Conservation (phyloP, 345 rosid genomes). For the Populus alba region DNA sequence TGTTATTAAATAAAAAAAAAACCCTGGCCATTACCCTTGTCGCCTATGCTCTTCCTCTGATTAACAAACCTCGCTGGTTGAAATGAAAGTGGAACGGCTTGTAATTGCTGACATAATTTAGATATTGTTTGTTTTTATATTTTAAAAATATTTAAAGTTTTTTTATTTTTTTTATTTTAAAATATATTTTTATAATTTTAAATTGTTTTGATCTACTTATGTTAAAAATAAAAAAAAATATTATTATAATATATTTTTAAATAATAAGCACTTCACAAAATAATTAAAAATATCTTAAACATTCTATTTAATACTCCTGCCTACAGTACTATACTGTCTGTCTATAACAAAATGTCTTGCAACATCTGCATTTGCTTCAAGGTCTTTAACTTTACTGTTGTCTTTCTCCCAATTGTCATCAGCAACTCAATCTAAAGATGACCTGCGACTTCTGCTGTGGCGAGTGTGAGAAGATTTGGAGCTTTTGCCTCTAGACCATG, state of each 20-base stretch:
- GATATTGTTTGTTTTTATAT: too few species aligned
- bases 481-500: slow-evolving; percentile 44
- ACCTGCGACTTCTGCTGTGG: slow-evolving; percentile 58
- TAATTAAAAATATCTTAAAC: slow-evolving; percentile 42
- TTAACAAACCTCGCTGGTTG: too few species aligned
- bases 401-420: slow-evolving; percentile 82
- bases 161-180: too few species aligned
- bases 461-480: slow-evolving; percentile 53
- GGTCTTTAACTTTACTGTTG: slow-evolving; percentile 84
- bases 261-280: too few species aligned
- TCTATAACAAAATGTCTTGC: slow-evolving; percentile 94
- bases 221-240: too few species aligned
- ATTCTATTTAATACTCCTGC: slow-evolving; percentile 95
- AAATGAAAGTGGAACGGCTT: slow-evolving; percentile 91
- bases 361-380: slow-evolving; percentile 98
- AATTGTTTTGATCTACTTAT: too few species aligned
- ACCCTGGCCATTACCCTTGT: too few species aligned
- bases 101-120: slow-evolving; percentile 56
- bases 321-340: slow-evolving; percentile 73
- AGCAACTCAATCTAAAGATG: slow-evolving; percentile 58
- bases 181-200: too few species aligned
- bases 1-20: too few species aligned
- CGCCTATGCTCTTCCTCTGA: too few species aligned
- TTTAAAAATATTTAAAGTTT: too few species aligned
- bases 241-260: too few species aligned